These are phyloP conservation scores for Amanita pallidorosea DNA, from an alignment of 768 basidiomycete genomes.

Conservation along the genomic window DNA sequence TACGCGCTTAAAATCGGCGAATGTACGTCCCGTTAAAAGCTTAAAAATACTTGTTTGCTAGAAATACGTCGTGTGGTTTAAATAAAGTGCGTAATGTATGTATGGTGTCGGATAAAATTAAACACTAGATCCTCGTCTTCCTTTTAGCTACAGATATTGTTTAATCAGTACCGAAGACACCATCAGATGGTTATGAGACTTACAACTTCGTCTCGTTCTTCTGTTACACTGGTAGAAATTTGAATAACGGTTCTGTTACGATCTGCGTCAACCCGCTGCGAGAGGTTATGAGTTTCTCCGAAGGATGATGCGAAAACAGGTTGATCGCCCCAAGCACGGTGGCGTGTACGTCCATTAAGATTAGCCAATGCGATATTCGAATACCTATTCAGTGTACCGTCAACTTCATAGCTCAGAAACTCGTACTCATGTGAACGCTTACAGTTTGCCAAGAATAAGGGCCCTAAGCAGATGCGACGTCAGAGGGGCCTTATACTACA, in stretches of 20 bases:
- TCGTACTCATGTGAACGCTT: background rate
- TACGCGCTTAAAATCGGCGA: too few species aligned
- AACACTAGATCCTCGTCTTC: background rate
- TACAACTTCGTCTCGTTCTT: background rate
- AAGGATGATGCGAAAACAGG: background rate
- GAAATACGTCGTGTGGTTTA: background rate
- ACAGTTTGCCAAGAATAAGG: slow-evolving; percentile 4
- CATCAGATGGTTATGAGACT: background rate
- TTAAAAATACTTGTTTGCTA: background rate
- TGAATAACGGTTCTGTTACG: background rate
- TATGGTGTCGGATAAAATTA: background rate
- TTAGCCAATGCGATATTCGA: slow-evolving; percentile 5
- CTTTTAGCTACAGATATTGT: background rate
- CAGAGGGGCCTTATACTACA: background rate
- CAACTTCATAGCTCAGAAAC: background rate
- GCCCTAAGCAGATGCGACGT: background rate
- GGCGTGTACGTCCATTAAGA: slow-evolving; percentile 6
- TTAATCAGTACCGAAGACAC: background rate
- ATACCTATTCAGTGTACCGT: background rate
- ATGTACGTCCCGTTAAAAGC: too few species aligned
- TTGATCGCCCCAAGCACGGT: slow-evolving; percentile 2
- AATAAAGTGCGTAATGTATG: background rate
- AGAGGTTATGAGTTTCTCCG: background rate
- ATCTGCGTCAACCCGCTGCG: background rate
- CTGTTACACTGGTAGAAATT: slow-evolving; percentile 2